Base-by-base conservation (phyloP, 805 yeast genomes). In the Naumovozyma baii region DNA sequence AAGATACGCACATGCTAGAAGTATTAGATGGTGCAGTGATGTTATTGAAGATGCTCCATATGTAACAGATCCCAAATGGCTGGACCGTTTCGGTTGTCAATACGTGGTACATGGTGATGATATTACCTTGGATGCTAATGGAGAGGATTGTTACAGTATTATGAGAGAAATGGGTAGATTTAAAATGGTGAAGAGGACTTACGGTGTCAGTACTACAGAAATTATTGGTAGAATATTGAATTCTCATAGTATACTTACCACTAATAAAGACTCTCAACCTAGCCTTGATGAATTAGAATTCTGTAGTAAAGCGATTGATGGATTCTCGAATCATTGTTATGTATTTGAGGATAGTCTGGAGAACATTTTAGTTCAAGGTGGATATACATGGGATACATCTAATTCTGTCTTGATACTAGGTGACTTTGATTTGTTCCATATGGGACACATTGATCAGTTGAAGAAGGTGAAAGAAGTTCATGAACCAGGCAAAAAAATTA, bases 31-130 rank as follows among this genome's bases (percentile, higher is more conserved):
- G 98, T 73, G 82, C 37, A 78, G 87, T 2, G 54, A 66, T 33
- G 76, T 82, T 0, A 72, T 90, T 14, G 72, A 78, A 2, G 67
- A 72, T 46, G 96, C 97, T 0, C 98, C 98, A 2, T 92, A 92
- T 56, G 96, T 90, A 12, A 92, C 98, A 0, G 57, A 57, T 30
- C 94, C 94, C 1, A 66, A 64, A 32, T 81, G 85, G 38, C 73
- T 87, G 85, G 86, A 83, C 50, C 49, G 67, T 18, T 75, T 75
- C 54, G 74, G 73, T 5, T 92, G 98, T 65, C 63, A 76, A 54
- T 92, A 79, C 58, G 98, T 92, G n/a, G 95, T 92, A 9, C 98
- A 92, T 61, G 98, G 98, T 5, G 98, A 92, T 62, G 98, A 92
- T 57, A 86, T 92, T 48, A 92, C 96, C 18, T 83, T 96, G 2